Percentiles rank a stretch among this genome's conserved stretches.
phyloP scores from a whole-genome alignment of 768 basidiomycete species.

The Suillus weaverae region DNA sequence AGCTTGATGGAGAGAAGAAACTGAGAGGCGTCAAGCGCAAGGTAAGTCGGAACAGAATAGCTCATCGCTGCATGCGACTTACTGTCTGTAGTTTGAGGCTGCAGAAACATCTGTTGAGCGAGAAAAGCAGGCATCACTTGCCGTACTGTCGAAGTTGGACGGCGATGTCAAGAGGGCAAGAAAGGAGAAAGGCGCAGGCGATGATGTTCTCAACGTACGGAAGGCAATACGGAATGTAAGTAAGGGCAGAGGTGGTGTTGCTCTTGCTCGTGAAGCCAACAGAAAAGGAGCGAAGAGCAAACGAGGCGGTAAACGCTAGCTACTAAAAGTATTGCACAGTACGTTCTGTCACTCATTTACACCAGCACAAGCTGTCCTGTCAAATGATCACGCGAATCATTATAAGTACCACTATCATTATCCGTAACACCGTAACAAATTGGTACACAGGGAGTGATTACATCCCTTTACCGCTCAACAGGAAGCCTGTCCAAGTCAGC shows the following conservation, averaged over 20 bases:
- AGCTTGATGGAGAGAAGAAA: constrained; percentile 90
- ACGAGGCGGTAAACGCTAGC: constrained; percentile 30
- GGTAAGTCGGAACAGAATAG: constrained; percentile 40
- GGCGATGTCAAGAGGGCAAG: constrained; percentile 57
- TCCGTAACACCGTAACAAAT: constrained; percentile 1
- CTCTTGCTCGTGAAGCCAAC: constrained; percentile 48
- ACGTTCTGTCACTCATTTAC: background rate
- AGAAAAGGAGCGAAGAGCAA: constrained; percentile 27
- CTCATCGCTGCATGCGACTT: constrained; percentile 2
- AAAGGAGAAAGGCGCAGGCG: constrained; percentile 42
- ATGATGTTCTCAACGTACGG: constrained; percentile 75
- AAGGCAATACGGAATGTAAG: constrained; percentile 84
- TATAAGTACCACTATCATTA: constrained; percentile 6
- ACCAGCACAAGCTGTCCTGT: background rate
- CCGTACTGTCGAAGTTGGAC: constrained; percentile 77
- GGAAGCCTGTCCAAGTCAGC: constrained; percentile 43
- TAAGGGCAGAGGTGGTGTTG: constrained; percentile 63
- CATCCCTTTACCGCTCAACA: constrained; percentile 21
- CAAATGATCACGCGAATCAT: background rate
- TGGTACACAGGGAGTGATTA: background rate
- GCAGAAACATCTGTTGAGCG: constrained; percentile 60
- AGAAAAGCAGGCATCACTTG: constrained; percentile 75
- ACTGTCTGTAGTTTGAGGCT: constrained; percentile 72
- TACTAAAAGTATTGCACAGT: background rate
- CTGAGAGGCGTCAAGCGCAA: constrained; percentile 88